These are phyloP conservation scores for Theileria annulata DNA, from an alignment of 169 alveolate species.

Conservation along the genomic window DNA sequence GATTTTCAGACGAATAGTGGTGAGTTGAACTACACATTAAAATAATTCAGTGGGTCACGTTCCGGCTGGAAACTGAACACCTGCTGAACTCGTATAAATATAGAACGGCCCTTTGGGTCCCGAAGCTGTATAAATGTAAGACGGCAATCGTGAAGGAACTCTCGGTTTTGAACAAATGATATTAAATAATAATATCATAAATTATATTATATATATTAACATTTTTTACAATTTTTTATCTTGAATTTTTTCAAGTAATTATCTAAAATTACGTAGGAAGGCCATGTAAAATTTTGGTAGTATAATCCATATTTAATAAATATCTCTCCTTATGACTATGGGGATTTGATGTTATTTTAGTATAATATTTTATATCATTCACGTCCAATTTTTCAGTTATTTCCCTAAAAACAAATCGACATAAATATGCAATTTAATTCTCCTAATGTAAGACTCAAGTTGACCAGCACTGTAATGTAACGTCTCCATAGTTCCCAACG, in stretches of 20 bases:
- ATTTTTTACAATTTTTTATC: too few relatives aligned
- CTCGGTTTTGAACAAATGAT: conserved; percentile 56
- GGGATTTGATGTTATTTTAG: background rate
- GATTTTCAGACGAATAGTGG: conserved; percentile 62
- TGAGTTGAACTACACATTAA: conserved; percentile 9
- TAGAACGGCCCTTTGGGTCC: conserved; percentile 84
- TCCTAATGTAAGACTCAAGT: background rate
- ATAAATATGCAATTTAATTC: background rate
- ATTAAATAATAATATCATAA: background rate
- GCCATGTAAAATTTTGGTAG: too few relatives aligned
- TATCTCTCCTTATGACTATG: background rate
- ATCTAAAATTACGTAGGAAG: too few relatives aligned
- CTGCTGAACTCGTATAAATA: conserved; percentile 80
- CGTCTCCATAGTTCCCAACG: background rate
- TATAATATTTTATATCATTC: too few relatives aligned
- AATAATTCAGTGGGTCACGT: conserved; percentile 76
- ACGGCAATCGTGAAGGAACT: conserved; percentile 59
- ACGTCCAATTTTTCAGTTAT: background rate
- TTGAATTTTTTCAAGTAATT: too few relatives aligned
- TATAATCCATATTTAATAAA: too few relatives aligned
- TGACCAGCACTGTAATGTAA: background rate
- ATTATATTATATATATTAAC: too few relatives aligned
- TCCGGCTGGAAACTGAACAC: conserved; percentile 84
- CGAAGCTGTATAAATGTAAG: conserved; percentile 59
- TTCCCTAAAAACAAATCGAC: background rate